Conservation (phyloP, 2,329 filamentous ascomycete genomes). For the Clarireedia hainanense region DNA sequence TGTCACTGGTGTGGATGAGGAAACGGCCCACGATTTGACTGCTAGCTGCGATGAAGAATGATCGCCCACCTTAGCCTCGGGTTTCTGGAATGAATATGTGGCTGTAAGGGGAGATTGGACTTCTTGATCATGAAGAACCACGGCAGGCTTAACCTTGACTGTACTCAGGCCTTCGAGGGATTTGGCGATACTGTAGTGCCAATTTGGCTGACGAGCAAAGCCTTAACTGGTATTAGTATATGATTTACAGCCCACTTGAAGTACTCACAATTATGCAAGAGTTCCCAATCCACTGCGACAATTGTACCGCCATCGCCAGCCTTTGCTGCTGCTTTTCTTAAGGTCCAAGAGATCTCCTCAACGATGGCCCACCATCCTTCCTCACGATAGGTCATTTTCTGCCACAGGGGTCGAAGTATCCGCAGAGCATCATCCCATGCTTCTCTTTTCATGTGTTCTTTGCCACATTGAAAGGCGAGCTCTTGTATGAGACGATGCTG, state of each 20-base stretch:
- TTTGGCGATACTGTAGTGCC: slow-evolving; percentile 53
- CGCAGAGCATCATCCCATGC: slow-evolving; percentile 47
- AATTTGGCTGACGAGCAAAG: slow-evolving; percentile 46
- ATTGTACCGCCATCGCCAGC: slow-evolving; percentile 47
- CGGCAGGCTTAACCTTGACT: slow-evolving; percentile 37
- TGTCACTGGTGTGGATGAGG: slow-evolving; percentile 42
- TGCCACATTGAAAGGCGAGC: slow-evolving; percentile 46
- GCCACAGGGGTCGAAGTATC: slow-evolving; percentile 50
- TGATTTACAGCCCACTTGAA: not conserved
- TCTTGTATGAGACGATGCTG: slow-evolving; percentile 49
- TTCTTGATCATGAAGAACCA: slow-evolving; percentile 44
- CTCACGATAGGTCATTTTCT: slow-evolving; percentile 44
- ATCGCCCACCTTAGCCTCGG: slow-evolving; percentile 55
- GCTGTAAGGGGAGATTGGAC: slow-evolving; percentile 46
- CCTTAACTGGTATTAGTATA: slow-evolving; percentile 32
- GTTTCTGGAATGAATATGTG: slow-evolving; percentile 49
- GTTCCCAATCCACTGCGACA: slow-evolving; percentile 57
- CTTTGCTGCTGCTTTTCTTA: slow-evolving; percentile 48
- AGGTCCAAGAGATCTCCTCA: slow-evolving; percentile 54
- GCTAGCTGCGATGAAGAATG: slow-evolving; percentile 48
- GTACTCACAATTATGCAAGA: slow-evolving; percentile 50
- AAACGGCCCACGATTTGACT: slow-evolving; percentile 48
- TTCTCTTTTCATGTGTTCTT: slow-evolving; percentile 43
- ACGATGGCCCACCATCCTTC: slow-evolving; percentile 53
- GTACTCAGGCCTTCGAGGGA: slow-evolving; percentile 44